A percentile compares a stretch with the other conserved stretches of the same genome.
phyloP scores from a whole-genome alignment of 2,329 filamentous ascomycete species.

The Alternaria panax region DNA sequence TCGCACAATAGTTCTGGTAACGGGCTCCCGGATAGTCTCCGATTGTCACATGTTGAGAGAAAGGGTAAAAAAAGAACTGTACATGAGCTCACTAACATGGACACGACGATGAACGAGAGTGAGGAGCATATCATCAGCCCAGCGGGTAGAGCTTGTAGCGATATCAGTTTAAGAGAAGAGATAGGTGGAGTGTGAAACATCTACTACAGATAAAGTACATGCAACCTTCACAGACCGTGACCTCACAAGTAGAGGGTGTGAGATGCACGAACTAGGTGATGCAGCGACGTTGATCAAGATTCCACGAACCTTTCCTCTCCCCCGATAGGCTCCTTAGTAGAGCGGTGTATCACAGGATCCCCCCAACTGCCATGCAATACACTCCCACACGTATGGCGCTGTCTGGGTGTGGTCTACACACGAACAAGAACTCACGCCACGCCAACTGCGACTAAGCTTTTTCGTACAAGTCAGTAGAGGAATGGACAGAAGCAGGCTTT shows the following conservation, averaged over 20 bases:
- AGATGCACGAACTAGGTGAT: not conserved
- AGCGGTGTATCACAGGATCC: not conserved
- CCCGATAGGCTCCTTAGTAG: not conserved
- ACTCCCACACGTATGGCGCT: not conserved
- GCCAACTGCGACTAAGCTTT: not conserved
- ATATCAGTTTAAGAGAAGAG: not conserved
- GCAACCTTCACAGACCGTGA: not conserved
- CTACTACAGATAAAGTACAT: not conserved
- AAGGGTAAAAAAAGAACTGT: conserved; percentile 9
- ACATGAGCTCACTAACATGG: conserved; percentile 4
- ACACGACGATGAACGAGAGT: conserved; percentile 6
- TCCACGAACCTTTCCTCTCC: not conserved
- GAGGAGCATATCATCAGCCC: conserved; percentile 2
- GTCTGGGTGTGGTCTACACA: not conserved
- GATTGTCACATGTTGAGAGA: conserved; percentile 6
- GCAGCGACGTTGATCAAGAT: not conserved
- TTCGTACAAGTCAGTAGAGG: not conserved
- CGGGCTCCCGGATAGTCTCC: not conserved
- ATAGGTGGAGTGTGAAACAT: not conserved
- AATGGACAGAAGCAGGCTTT: not conserved
- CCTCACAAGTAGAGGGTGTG: not conserved
- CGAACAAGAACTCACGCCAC: not conserved
- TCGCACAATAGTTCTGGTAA: not conserved
- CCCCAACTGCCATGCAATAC: not conserved
- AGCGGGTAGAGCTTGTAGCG: not conserved